Percentiles rank a stretch among this genome's conserved stretches.
Conservation (phyloP, 2,329 filamentous ascomycete species). For the Aspergillus sclerotialis region DNA sequence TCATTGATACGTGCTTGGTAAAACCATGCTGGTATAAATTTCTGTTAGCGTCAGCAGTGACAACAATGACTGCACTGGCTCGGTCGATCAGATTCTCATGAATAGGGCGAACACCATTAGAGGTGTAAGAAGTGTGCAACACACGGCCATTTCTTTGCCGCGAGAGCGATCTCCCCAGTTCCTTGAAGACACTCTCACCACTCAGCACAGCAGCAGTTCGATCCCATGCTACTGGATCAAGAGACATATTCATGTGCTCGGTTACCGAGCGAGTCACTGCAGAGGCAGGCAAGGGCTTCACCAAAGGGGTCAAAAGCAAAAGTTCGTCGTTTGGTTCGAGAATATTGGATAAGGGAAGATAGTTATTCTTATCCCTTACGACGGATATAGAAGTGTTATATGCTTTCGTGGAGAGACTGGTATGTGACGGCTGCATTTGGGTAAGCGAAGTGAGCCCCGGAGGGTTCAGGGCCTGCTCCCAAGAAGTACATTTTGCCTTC, state of each 20-base stretch:
- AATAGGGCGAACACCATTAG: constrained; percentile 83
- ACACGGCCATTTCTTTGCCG: constrained; percentile 78
- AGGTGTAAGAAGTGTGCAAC: constrained; percentile 89
- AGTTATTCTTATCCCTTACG: constrained; percentile 77
- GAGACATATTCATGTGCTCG: constrained; percentile 41
- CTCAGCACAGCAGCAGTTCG: constrained; percentile 67
- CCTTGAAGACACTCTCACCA: constrained; percentile 85
- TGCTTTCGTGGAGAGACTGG: constrained; percentile 70
- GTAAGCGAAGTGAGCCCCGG: constrained; percentile 70
- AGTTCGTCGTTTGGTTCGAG: constrained; percentile 81
- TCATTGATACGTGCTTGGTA: constrained; percentile 92
- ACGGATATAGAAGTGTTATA: constrained; percentile 93
- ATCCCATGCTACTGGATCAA: constrained; percentile 51
- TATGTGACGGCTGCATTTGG: constrained; percentile 74
- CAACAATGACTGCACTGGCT: constrained; percentile 78
- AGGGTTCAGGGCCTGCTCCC: constrained; percentile 86
- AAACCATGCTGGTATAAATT: constrained; percentile 93
- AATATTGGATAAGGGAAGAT: constrained; percentile 74
- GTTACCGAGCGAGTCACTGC: constrained; percentile 65
- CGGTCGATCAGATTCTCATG: constrained; percentile 89
- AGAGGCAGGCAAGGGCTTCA: constrained; percentile 88
- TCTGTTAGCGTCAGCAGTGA: constrained; percentile 88
- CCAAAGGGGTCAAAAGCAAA: constrained; percentile 78
- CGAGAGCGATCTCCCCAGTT: constrained; percentile 80
- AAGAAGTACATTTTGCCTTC: constrained; percentile 80